These are phyloP conservation scores for Camellia japonica DNA, from an alignment of 148 eudicot genomes.

Conservation along the genomic window DNA sequence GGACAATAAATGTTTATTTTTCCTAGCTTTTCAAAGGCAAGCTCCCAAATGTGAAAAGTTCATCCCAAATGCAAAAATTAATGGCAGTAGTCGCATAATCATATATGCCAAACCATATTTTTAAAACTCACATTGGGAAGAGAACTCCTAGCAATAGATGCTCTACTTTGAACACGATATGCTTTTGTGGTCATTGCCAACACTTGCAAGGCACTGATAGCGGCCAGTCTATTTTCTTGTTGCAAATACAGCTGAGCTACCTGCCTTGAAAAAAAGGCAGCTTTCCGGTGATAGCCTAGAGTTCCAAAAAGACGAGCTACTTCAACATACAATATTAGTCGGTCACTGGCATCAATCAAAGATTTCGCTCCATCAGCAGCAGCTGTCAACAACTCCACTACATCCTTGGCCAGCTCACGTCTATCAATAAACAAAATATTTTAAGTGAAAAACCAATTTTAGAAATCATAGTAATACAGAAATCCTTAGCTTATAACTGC, in stretches of 20 bases:
- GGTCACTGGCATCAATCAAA: constrained; percentile 93
- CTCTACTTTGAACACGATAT: constrained; percentile 96
- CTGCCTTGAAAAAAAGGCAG: constrained; percentile 97
- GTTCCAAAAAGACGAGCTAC: constrained; percentile 88
- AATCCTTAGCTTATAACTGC: not conserved
- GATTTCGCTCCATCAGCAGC: constrained; percentile 98
- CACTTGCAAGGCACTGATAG: constrained; percentile 97
- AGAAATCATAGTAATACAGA: not conserved
- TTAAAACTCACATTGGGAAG: constrained; percentile 52
- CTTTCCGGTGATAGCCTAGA: constrained; percentile 94
- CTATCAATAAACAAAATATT: constrained; percentile 29
- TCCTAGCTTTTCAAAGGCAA: no score
- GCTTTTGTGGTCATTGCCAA: constrained; percentile 93
- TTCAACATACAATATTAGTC: constrained; percentile 81
- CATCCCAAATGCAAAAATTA: not conserved
- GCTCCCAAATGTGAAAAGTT: not conserved
- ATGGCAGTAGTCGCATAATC: not conserved
- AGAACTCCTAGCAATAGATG: constrained; percentile 50
- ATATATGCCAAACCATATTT: not conserved
- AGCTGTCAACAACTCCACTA: constrained; percentile 84
- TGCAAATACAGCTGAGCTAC: constrained; percentile 97
- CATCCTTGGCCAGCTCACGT: constrained; percentile 85
- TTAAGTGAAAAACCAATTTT: constrained; percentile 1
- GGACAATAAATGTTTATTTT: not conserved
- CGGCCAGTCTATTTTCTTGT: constrained; percentile 88